Conservation (phyloP, 73 alveolate species). For the Paramecium caudatum region DNA sequence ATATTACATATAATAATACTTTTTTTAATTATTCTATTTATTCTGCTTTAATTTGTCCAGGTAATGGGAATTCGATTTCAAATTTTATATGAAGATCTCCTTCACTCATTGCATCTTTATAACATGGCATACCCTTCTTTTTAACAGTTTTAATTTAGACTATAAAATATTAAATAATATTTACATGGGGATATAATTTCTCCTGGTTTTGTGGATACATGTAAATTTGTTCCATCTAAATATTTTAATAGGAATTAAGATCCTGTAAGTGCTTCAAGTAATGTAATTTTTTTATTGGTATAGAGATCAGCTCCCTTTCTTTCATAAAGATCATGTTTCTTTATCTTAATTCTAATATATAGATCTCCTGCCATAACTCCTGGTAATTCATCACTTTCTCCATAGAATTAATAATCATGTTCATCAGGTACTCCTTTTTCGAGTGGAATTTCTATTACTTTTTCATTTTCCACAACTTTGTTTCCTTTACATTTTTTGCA, state of each 20-base stretch:
- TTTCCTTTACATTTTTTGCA: slow-evolving; percentile 93
- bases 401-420: slow-evolving; percentile 93
- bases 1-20: slow-evolving; percentile 16
- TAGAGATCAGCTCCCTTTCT: slow-evolving; percentile 97
- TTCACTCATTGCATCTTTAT: slow-evolving; percentile 75
- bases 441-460: slow-evolving; percentile 88
- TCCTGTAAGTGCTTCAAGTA: slow-evolving; percentile 97
- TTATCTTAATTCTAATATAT: slow-evolving; percentile 86
- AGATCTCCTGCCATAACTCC: slow-evolving; percentile 98
- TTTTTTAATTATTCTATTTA: slow-evolving; percentile 5
- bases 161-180: neutral
- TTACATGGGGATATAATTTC: slow-evolving; percentile 94
- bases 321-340: slow-evolving; percentile 90
- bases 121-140: slow-evolving; percentile 95
- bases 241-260: slow-evolving; percentile 88
- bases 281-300: slow-evolving; percentile 88
- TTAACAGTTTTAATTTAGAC: slow-evolving; percentile 87
- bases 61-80: slow-evolving; percentile 44
- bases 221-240: slow-evolving; percentile 93
- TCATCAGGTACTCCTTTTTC: slow-evolving; percentile 99
- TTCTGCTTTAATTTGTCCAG: neutral
- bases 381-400: slow-evolving; percentile 99
- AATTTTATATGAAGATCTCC: slow-evolving; percentile 71
- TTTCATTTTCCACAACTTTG: slow-evolving; percentile 88
- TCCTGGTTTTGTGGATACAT: slow-evolving; percentile 90